Evolutionary conservation across 164 flowering plant genomes (phyloP).

Genomic region (Malania oleifera): DNA sequence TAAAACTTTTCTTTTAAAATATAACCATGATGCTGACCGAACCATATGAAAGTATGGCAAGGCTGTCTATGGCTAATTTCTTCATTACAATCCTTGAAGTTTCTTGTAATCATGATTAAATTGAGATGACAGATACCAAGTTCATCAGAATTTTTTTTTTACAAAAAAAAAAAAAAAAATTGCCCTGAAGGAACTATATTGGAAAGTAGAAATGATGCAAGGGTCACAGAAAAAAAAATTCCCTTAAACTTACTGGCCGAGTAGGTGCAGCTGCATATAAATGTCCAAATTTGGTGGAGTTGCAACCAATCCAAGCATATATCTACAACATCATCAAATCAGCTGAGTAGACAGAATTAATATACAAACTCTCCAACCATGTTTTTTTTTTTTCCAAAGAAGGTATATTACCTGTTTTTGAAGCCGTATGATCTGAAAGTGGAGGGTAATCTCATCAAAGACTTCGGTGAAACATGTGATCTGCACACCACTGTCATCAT

Average conservation of each 20-base stretch:
- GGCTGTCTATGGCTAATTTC: too few species aligned
- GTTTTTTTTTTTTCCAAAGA: too few species aligned
- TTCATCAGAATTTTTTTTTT: too few species aligned
- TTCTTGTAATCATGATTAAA: too few species aligned
- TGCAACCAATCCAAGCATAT: conserved; percentile 84
- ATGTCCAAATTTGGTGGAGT: conserved; percentile 73
- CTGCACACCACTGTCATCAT: conserved; percentile 20
- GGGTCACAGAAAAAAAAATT: not conserved
- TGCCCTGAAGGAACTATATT: too few species aligned
- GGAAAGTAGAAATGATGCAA: not conserved
- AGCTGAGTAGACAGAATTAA: not conserved
- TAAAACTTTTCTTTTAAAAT: too few species aligned
- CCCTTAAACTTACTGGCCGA: conserved; percentile 51
- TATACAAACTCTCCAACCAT: not conserved
- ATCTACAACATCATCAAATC: conserved; percentile 34
- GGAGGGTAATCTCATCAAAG: conserved; percentile 41
- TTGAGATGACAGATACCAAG: too few species aligned
- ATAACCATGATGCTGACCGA: too few species aligned
- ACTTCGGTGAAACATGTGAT: conserved; percentile 51
- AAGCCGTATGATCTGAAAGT: conserved; percentile 68
- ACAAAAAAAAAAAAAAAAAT: too few species aligned
- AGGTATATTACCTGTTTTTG: conserved; percentile 41
- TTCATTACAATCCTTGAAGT: too few species aligned
- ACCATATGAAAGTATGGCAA: too few species aligned
- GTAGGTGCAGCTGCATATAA: conserved; percentile 81